These are phyloP conservation scores for Torulaspora franciscae DNA, from an alignment of 805 yeast genomes.

Conservation along the genomic window DNA sequence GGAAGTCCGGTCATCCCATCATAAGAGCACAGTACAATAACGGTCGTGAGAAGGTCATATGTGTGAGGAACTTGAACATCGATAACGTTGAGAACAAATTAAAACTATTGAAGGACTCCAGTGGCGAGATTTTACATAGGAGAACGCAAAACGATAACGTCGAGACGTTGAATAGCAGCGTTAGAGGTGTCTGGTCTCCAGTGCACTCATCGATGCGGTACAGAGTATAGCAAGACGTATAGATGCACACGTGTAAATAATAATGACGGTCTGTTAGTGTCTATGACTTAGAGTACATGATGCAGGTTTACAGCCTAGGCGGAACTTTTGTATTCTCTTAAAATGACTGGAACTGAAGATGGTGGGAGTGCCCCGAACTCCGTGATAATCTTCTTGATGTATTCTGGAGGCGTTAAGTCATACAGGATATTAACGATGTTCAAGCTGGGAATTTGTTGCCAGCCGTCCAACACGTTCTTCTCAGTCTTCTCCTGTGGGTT, in stretches of 20 bases:
- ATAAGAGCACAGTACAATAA: conserved; percentile 53
- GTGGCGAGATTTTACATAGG: conserved; percentile 58
- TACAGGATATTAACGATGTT: conserved; percentile 81
- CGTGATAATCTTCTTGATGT: conserved; percentile 89
- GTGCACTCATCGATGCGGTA: conserved; percentile 49
- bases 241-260: conserved; percentile 3
- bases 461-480: conserved; percentile 48
- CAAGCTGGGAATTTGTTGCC: conserved; percentile 59
- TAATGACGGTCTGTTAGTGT: background rate
- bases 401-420: conserved; percentile 91
- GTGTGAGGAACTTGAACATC: conserved; percentile 67
- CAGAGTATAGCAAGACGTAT: conserved; percentile 14
- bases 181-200: conserved; percentile 98
- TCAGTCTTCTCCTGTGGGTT: conserved; percentile 27
- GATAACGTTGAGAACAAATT: conserved; percentile 61
- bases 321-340: conserved; percentile 76
- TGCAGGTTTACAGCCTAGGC: conserved; percentile 21
- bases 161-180: conserved; percentile 69
- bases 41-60: conserved; percentile 53
- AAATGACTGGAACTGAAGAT: conserved; percentile 94
- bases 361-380: conserved; percentile 97
- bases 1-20: conserved; percentile 80
- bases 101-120: conserved; percentile 56
- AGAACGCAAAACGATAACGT: conserved; percentile 70
- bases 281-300: conserved; percentile 1